Conservation (phyloP, 2,329 filamentous ascomycete species). For the Hymenotorrendiella dingleyae region DNA sequence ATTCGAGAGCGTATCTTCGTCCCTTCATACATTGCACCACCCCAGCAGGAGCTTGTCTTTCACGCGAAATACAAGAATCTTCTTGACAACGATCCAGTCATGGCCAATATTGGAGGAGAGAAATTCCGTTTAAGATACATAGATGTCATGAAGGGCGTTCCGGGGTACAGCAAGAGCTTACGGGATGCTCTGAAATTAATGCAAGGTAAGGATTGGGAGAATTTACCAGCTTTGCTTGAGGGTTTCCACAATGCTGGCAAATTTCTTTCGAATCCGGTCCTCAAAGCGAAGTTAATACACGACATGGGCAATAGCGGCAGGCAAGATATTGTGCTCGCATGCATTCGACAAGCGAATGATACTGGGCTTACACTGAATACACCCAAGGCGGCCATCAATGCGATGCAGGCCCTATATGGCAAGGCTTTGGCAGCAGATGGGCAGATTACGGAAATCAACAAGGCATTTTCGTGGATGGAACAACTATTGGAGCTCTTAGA, state of each 20-base stretch:
- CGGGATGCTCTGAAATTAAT: constrained; percentile 26
- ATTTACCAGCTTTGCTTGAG: constrained; percentile 27
- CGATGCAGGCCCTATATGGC: constrained; percentile 19
- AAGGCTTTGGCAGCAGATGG: constrained; percentile 22
- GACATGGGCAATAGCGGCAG: constrained; percentile 13
- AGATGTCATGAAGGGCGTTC: constrained; percentile 5
- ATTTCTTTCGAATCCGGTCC: background rate
- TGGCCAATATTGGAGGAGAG: constrained; percentile 53
- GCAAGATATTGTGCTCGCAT: constrained; percentile 28
- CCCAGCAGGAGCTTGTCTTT: constrained; percentile 50
- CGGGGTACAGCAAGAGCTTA: constrained; percentile 16
- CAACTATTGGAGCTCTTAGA: constrained; percentile 26
- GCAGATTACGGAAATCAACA: constrained; percentile 17
- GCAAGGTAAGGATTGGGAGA: constrained; percentile 28
- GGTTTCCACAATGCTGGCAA: constrained; percentile 20
- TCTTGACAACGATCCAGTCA: constrained; percentile 49
- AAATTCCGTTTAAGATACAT: constrained; percentile 28
- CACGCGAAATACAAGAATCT: constrained; percentile 39
- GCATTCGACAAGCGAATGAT: constrained; percentile 19
- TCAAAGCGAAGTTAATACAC: constrained; percentile 13
- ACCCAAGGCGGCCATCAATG: constrained; percentile 9
- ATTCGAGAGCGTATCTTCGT: constrained; percentile 57
- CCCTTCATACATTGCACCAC: constrained; percentile 49
- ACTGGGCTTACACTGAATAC: constrained; percentile 27
- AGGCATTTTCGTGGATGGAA: constrained; percentile 28